Evolutionary conservation across 164 flowering plant species (phyloP), one percentile per base, ranked within the genome.

Genomic region (Warburgia ugandensis): DNA sequence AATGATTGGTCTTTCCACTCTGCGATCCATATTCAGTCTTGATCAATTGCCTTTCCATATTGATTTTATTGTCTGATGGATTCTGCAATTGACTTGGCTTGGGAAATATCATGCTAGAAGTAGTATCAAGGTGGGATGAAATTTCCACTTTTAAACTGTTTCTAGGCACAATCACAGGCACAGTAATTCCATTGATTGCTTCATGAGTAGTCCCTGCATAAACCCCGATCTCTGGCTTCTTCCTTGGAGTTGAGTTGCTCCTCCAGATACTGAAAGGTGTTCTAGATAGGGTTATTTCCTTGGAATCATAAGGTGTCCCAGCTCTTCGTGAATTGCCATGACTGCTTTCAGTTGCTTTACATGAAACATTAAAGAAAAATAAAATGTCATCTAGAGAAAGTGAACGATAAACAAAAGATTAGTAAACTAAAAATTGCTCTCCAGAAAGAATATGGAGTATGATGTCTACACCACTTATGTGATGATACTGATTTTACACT

Each of bases 311-410:
- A 48, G 51, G 74, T 16, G 65, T 21, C 48, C 54, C 66, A 43
- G 67, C 67, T 69, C 83, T 77, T 60, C 86, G 96, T 56, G 96
- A 94, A 54, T 95, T 86, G 62, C 78, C 65, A 48, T 95, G 88
- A 59, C 62, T 60, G 74, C 50, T 77, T 67, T 73, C 86, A 60
- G 81, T 32, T 55, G 84, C 90, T 88, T 66, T 66, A 78, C 40
- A 11, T 40, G 21, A 58, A 73, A 17, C 16, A 56, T 5, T 28
- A 27, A 22, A n/a, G 3, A 45, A 12, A 26, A 11, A n/a, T 26
- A 27, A 8, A 27, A 12, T 37, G 17, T 14, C 14, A 20, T 20
- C 13, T 32, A 27, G 45, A 47, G 48, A 25, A 51, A 13, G 11
- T 55, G 43, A 50, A 29, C 38, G 56, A 45, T 13, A 58, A 50